These are phyloP conservation scores for Cyclocybe aegerita DNA, from an alignment of 768 basidiomycete genomes.

Conservation along the genomic window DNA sequence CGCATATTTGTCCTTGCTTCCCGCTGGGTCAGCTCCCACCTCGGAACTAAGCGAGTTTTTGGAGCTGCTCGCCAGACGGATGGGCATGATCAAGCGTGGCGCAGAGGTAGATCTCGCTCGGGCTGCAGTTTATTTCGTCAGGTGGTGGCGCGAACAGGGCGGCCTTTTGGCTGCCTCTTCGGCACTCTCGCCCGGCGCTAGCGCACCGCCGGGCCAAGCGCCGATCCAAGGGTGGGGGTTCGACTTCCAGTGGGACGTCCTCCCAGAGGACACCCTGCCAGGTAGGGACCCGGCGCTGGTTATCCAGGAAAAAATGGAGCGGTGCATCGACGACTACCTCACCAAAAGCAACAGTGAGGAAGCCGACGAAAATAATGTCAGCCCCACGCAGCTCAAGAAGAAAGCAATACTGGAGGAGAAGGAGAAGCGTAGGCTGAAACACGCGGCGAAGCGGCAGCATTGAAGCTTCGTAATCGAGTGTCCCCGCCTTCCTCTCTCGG, in stretches of 20 bases:
- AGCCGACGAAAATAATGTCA: conserved; percentile 54
- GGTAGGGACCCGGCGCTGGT: conserved; percentile 22
- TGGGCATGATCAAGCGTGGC: conserved; percentile 83
- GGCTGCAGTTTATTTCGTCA: conserved; percentile 79
- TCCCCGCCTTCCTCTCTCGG: too few species aligned
- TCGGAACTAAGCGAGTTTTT: conserved; percentile 67
- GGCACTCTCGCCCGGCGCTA: conserved; percentile 7
- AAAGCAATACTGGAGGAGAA: conserved; percentile 39
- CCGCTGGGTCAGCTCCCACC: conserved; percentile 53
- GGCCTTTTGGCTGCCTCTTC: conserved; percentile 50
- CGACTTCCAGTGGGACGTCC: conserved; percentile 71
- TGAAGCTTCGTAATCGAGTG: not conserved
- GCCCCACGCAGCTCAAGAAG: conserved; percentile 74
- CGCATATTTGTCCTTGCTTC: conserved; percentile 66
- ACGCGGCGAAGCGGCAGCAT: conserved; percentile 21
- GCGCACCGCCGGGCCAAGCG: conserved; percentile 8
- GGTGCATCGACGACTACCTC: conserved; percentile 60
- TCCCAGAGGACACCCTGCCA: conserved; percentile 23
- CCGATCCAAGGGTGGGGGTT: conserved; percentile 76
- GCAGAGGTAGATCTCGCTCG: conserved; percentile 68
- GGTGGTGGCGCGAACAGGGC: conserved; percentile 85
- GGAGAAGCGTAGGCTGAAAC: conserved; percentile 34
- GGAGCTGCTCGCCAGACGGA: conserved; percentile 62
- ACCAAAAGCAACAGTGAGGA: conserved; percentile 46
- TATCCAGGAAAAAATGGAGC: conserved; percentile 70